A percentile compares a stretch with the other conserved stretches of the same genome.
Evolutionary conservation across 1,284 basidiomycete species (phyloP).

Genomic region (Trametes polyzona): DNA sequence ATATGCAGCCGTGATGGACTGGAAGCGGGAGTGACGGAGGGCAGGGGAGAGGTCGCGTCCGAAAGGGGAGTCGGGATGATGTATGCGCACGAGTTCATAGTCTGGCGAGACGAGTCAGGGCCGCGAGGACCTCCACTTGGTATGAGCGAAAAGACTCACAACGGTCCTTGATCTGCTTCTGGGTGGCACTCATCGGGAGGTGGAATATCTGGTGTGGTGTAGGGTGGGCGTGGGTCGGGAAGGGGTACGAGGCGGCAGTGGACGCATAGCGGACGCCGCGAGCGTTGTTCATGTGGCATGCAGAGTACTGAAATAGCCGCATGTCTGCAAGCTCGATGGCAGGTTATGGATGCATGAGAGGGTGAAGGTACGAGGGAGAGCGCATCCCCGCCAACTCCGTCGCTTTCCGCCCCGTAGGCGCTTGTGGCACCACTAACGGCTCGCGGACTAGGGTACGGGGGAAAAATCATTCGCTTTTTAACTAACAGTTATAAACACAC

Average conservation of each 20-base stretch:
- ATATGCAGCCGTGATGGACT: constrained; percentile 53
- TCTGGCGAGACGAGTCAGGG: constrained; percentile 38
- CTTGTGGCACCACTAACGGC: too few relatives aligned
- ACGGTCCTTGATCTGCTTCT: constrained; percentile 51
- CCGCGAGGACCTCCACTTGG: neutral
- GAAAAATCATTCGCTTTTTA: too few relatives aligned
- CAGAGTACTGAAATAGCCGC: neutral
- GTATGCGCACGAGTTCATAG: constrained; percentile 55
- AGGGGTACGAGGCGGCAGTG: constrained; percentile 37
- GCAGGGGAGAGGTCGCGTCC: constrained; percentile 38
- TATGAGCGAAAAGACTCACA: constrained; percentile 40
- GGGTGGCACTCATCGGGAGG: constrained; percentile 46
- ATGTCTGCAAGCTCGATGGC: neutral
- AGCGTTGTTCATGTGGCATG: neutral
- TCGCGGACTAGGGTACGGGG: too few relatives aligned
- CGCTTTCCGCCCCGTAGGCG: too few relatives aligned
- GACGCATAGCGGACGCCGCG: constrained; percentile 27
- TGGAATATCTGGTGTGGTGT: constrained; percentile 59
- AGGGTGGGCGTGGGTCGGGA: constrained; percentile 45
- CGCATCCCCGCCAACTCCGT: too few relatives aligned
- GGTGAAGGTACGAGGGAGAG: too few relatives aligned
- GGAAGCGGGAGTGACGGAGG: constrained; percentile 50
- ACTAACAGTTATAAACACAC: too few relatives aligned
- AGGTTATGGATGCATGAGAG: neutral
- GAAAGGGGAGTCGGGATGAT: constrained; percentile 52